A percentile compares a stretch with the other conserved stretches of the same genome.
phyloP scores from a whole-genome alignment of 139 green algal genomes.

The Chlamydomonas sp. region DNA sequence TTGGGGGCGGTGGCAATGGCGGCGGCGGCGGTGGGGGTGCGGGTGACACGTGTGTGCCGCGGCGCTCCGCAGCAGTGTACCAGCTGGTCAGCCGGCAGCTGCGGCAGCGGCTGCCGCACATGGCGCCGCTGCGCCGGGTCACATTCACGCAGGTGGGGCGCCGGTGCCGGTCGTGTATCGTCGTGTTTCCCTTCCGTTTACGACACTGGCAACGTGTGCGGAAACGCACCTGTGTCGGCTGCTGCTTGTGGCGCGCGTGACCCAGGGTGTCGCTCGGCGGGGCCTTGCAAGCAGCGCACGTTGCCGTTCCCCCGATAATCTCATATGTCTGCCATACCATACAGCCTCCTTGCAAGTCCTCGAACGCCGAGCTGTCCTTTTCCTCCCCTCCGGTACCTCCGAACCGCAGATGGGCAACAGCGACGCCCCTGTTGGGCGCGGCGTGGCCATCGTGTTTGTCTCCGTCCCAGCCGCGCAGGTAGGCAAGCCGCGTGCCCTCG shows the following conservation, averaged over 20 bases:
- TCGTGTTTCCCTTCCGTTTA: no score
- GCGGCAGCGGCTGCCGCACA: conserved; percentile 4
- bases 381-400: background rate
- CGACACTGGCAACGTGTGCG: no score
- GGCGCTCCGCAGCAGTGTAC: conserved; percentile 3
- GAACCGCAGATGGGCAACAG: conserved; percentile 3
- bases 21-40: background rate
- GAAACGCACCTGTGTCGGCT: no score
- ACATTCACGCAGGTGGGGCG: background rate
- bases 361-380: background rate
- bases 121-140: background rate
- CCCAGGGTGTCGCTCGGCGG: no score
- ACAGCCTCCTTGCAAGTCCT: background rate
- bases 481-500: no score
- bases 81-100: background rate
- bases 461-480: background rate
- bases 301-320: no score
- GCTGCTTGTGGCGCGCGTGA: no score
- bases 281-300: no score
- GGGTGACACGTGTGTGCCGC: no score
- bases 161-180: background rate
- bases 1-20: background rate
- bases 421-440: conserved; percentile 5
- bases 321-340: background rate
- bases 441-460: conserved; percentile 24